Evolutionary conservation across 1,284 basidiomycete genomes (phyloP), one percentile per base, ranked within the genome.

Genomic region (Cryptococcus hybrid): DNA sequence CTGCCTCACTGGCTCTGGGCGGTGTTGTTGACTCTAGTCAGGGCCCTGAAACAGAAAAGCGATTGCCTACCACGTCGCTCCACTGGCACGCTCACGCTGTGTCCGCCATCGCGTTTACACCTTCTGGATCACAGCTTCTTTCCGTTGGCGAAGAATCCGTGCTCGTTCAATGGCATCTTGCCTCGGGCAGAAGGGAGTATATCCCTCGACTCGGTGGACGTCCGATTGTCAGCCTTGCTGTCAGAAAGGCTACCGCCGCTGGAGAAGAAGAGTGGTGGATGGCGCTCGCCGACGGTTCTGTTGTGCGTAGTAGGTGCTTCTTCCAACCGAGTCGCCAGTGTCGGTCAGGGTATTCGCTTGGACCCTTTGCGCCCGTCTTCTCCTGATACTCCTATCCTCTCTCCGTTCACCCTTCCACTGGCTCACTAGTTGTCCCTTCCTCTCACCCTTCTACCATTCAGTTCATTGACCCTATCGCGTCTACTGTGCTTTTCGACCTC

Each of bases 51-150:
- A 63, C 59, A 7, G 70, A 74, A 53, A 71, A 68, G 56, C 66
- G 65, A 37, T 60, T 74, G 40, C 87, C 91, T 60, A 95, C 92
- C 0, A 89, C 90, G 1, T 85, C 87, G 4, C 79, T 97, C 50
- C 95, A 98, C 77, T 99, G 96, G 96, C 96, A 99, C 73, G 89
- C 95, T 0, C 94, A 99, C 74, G 85, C 92, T 5, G 91, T 99
- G n/a, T 86, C 89, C 2, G 88, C 90, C 1, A 78, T 99, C 34
- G 82, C 88, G 0, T 99, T 97, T 76, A 91, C 92, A 0, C 79
- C 87, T 2, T 94, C 94, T 64, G 96, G 96, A 11, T 88, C 92
- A 2, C 94, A 97, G 73, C 80, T 99, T 18, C 79, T 99, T 49
- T 96, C 91, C 54, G 96, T 93, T 64, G 96, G 96, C 47, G 92